These are phyloP conservation scores for Crithidia sp. DNA, from an alignment of 208 protist species.

Conservation along the genomic window DNA sequence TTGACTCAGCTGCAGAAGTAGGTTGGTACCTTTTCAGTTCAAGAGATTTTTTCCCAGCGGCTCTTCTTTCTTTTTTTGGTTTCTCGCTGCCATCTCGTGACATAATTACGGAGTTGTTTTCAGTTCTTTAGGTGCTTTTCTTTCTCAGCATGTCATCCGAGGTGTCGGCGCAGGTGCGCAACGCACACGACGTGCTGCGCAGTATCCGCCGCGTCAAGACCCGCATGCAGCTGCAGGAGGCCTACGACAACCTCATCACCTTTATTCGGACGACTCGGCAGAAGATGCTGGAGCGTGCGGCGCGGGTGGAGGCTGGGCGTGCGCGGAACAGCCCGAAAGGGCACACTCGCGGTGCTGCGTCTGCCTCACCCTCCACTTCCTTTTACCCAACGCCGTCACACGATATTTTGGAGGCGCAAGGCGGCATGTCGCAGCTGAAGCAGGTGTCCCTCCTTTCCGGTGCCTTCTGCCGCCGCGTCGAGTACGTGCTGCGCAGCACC, in stretches of 20 bases:
- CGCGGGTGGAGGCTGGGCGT: slow-evolving; percentile 6
- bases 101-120: neutral
- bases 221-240: slow-evolving; percentile 32
- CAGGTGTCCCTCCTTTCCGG: slow-evolving; percentile 41
- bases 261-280: slow-evolving; percentile 20
- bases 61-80: neutral
- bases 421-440: slow-evolving; percentile 30
- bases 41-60: too few species aligned
- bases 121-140: neutral
- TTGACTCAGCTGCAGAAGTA: too few species aligned
- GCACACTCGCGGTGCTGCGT: neutral
- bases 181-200: slow-evolving; percentile 29
- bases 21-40: too few species aligned
- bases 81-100: neutral
- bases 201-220: slow-evolving; percentile 33
- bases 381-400: neutral
- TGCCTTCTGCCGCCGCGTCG: slow-evolving; percentile 49
- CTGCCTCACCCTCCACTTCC: neutral
- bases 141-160: slow-evolving; percentile 8
- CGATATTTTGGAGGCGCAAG: slow-evolving; percentile 9
- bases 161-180: slow-evolving; percentile 5
- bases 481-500: slow-evolving; percentile 34
- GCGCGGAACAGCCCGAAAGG: slow-evolving; percentile 8
- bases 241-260: slow-evolving; percentile 15
- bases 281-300: slow-evolving; percentile 20